Percentiles rank a stretch among this genome's conserved stretches.
Conservation (phyloP, 225 moss, liverwort and hornwort genomes). For the Pleurozium schreberi region DNA sequence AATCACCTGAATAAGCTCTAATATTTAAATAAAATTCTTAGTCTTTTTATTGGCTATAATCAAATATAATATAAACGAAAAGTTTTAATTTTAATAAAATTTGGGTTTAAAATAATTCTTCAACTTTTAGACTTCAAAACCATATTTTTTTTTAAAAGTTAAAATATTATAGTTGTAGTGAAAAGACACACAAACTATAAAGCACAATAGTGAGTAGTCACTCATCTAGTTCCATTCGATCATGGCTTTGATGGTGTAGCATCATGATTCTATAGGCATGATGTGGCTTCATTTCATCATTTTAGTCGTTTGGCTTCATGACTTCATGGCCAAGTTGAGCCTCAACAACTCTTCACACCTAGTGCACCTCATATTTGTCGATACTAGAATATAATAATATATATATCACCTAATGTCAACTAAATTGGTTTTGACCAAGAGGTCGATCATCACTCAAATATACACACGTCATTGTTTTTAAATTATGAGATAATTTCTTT, state of each 20-base stretch:
- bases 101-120: neutral
- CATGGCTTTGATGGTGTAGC: neutral
- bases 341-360: neutral
- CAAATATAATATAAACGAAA: neutral
- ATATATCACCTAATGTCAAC: too few relatives aligned
- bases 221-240: neutral
- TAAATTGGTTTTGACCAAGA: neutral
- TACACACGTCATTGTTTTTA: neutral
- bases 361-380: rapidly evolving
- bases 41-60: neutral
- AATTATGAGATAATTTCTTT: too few relatives aligned
- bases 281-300: neutral
- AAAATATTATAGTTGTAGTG: neutral
- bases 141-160: neutral
- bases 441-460: rapidly evolving
- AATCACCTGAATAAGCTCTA: neutral
- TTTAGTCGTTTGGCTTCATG: neutral
- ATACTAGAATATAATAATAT: neutral
- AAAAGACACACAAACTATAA: neutral
- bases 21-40: too few relatives aligned
- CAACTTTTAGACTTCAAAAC: neutral
- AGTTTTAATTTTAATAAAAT: too few relatives aligned
- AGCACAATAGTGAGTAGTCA: rapidly evolving
- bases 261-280: neutral
- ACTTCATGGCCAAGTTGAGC: rapidly evolving